Evolutionary conservation across 371 early-diverging fungal genomes (phyloP), one percentile per base, ranked within the genome.

Genomic region (Rhizopus stolonifer): DNA sequence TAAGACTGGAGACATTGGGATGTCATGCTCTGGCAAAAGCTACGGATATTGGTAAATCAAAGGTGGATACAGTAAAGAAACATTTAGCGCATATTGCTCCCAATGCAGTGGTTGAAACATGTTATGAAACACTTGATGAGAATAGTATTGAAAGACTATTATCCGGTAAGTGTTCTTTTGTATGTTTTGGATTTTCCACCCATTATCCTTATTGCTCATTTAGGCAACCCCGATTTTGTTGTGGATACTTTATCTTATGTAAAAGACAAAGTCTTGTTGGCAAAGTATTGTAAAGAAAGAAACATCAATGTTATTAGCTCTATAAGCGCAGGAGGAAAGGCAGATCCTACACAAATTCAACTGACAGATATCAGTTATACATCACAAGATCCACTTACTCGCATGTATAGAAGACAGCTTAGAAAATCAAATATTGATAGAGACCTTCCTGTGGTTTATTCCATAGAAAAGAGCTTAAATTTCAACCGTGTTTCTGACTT

Each of bases 291-390:
- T 67, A 70, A 81, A 33, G 74, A 86, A 15, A 60, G 85, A 53
- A 63, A 80, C 4, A 64, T 95, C 26, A 80, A 75, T 36, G 78
- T 95, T 17, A 86, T 96, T 26, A 82, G 91, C 36, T 86, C 92
- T 10, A 95, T 94, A 91, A 93, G 94, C 2, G 91, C 94, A 2
- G 96, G 95, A 17, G 93, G 92, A 49, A 96, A 96, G 65, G 86
- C 92, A 1, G 96, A 97, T 61, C 92, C 96, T 5, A 89, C 94
- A 19, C 83, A 91, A 2, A 87, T 97, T 34, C 95, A 93, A 69
- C 83, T 97, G 48, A 86, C 92, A 14, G 98, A 97, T 63, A 90
- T 97, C 38, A 84, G 87, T 54, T 85, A 91, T 15, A 93, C 95
- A 0, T 79, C 84, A 54, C 86, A 93, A 79, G 95, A 95, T 74